Percentiles rank a stretch among this genome's conserved stretches.
These are phyloP conservation scores for Arthrobotrys pseudoclavata DNA, from an alignment of 2,329 filamentous ascomycete species.

Conservation along the genomic window DNA sequence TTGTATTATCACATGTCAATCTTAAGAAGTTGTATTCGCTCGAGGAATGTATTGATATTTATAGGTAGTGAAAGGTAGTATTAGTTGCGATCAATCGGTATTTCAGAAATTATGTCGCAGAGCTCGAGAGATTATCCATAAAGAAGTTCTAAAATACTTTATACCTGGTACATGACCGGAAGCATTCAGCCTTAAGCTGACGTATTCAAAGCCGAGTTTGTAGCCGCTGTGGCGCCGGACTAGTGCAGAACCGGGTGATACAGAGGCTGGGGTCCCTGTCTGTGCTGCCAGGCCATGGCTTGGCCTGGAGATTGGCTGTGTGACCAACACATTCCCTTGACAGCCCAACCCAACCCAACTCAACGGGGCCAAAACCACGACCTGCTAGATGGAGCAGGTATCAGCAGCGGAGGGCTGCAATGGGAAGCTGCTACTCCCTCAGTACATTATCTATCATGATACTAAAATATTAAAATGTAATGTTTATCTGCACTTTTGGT, in stretches of 20 bases:
- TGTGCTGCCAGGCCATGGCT: not conserved
- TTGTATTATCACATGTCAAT: too few species aligned
- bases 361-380: slow-evolving; percentile 1
- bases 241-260: not conserved
- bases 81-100: too few species aligned
- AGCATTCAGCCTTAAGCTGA: not conserved
- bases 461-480: not conserved
- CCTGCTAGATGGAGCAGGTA: slow-evolving; percentile 26
- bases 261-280: not conserved
- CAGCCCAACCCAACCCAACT: not conserved
- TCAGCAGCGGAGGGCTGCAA: not conserved
- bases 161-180: too few species aligned
- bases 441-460: not conserved
- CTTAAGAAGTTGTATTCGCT: too few species aligned
- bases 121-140: too few species aligned
- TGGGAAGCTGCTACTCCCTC: slow-evolving; percentile 1
- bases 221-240: not conserved
- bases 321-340: slow-evolving; percentile 15
- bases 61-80: too few species aligned
- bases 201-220: not conserved
- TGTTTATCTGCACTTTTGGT: not conserved
- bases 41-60: too few species aligned
- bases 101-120: too few species aligned
- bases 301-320: slow-evolving; percentile 2
- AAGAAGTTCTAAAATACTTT: too few species aligned